These are phyloP conservation scores for Podosphaera xanthii DNA, from an alignment of 2,329 filamentous ascomycete genomes.

Conservation along the genomic window DNA sequence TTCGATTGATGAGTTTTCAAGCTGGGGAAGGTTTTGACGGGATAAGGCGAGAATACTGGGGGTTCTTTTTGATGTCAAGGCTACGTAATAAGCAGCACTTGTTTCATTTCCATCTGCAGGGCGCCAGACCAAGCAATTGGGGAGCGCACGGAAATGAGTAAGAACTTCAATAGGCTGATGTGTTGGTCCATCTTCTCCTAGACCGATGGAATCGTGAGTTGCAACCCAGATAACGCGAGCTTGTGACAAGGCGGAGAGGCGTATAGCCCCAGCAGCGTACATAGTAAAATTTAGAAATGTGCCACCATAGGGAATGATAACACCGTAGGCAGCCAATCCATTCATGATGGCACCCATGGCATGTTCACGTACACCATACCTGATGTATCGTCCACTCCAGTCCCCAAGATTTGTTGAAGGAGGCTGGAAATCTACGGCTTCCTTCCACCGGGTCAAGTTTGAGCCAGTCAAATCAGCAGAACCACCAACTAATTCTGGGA, in stretches of 20 bases:
- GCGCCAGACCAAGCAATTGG: conserved; percentile 99
- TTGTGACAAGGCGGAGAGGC: conserved; percentile 78
- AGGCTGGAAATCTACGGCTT: conserved; percentile 90
- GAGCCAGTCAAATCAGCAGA: conserved; percentile 96
- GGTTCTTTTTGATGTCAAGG: conserved; percentile 70
- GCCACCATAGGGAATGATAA: conserved; percentile 76
- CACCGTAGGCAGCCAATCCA: conserved; percentile 87
- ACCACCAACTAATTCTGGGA: conserved; percentile 86
- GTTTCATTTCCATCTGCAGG: conserved; percentile 97
- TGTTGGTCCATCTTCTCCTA: conserved; percentile 94
- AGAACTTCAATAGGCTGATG: conserved; percentile 98
- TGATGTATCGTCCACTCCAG: conserved; percentile 77
- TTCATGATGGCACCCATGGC: conserved; percentile 86
- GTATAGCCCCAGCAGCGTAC: conserved; percentile 85
- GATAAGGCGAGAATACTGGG: conserved; percentile 87
- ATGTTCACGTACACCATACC: conserved; percentile 83
- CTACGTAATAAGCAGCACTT: conserved; percentile 90
- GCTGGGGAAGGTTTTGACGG: conserved; percentile 93
- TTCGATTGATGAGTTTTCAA: conserved; percentile 81
- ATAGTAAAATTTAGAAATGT: conserved; percentile 99
- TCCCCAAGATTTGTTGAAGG: conserved; percentile 66
- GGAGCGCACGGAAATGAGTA: conserved; percentile 92
- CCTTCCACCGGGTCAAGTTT: conserved; percentile 98
- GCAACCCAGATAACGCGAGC: conserved; percentile 86
- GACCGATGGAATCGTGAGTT: conserved; percentile 96